A percentile compares a stretch with the other conserved stretches of the same genome.
phyloP scores from a whole-genome alignment of 2,329 filamentous ascomycete genomes.

The Calonectria pseudoturangicola region DNA sequence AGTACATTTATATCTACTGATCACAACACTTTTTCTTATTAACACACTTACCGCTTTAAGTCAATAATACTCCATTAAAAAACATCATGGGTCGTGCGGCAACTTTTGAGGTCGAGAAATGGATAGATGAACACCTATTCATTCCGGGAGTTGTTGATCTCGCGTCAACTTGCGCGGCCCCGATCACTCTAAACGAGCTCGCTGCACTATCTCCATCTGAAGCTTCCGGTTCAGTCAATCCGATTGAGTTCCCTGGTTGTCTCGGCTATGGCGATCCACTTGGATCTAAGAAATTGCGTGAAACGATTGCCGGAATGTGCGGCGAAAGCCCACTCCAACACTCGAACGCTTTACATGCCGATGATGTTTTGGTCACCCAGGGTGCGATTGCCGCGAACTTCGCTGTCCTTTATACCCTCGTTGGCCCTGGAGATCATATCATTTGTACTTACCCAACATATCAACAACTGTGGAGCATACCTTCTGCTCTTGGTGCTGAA shows the following conservation, averaged over 20 bases:
- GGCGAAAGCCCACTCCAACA: conserved; percentile 5
- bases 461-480: conserved; percentile 29
- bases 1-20: no score
- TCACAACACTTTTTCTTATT: not conserved
- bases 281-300: conserved; percentile 22
- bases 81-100: conserved; percentile 24
- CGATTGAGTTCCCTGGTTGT: not conserved
- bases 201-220: not conserved
- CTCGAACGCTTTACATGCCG: not conserved
- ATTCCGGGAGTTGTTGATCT: conserved; percentile 19
- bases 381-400: conserved; percentile 34
- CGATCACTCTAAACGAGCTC: conserved; percentile 5
- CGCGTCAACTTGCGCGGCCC: conserved; percentile 27
- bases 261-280: conserved; percentile 23
- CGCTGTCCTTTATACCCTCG: not conserved
- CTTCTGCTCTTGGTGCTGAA: conserved; percentile 18
- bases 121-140: conserved; percentile 21
- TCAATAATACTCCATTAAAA: conserved; percentile 30
- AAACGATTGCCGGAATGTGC: not conserved
- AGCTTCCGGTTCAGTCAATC: not conserved
- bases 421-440: conserved; percentile 22
- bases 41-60: not conserved
- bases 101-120: conserved; percentile 28
- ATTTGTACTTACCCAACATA: conserved; percentile 29
- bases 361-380: conserved; percentile 20